Evolutionary conservation across 2,329 filamentous ascomycete species (phyloP).

Genomic region (Grosmannia huntii): DNA sequence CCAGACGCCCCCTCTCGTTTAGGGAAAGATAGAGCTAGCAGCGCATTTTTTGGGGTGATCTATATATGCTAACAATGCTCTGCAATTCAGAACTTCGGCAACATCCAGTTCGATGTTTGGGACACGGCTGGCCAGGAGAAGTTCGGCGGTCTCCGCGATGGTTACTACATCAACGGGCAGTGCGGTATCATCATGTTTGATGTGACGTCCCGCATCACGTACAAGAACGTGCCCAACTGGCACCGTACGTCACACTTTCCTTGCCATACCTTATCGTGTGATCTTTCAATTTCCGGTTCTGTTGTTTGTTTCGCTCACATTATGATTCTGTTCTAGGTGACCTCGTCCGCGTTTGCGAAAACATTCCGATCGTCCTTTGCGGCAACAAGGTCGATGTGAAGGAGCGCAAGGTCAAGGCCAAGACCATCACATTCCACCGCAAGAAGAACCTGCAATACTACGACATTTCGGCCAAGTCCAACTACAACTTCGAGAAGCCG

Average conservation of each 20-base stretch:
- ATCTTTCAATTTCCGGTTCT: not conserved
- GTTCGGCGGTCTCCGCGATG: conserved; percentile 97
- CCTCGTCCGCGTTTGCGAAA: conserved; percentile 97
- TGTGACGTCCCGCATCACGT: conserved; percentile 97
- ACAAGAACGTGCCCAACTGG: conserved; percentile 99
- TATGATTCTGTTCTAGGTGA: conserved; percentile 50
- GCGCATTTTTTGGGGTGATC: not conserved
- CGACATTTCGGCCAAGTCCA: conserved; percentile 98
- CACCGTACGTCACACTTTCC: conserved; percentile 59
- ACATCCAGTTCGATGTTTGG: conserved; percentile 98
- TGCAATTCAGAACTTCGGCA: conserved; percentile 62
- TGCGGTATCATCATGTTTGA: conserved; percentile 99
- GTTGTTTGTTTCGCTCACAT: not conserved
- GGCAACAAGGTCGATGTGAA: conserved; percentile 99
- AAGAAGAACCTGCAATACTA: conserved; percentile 99
- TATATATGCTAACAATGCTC: not conserved
- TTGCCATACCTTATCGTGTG: not conserved
- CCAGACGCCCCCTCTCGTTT: conserved; percentile 14
- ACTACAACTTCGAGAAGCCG: conserved; percentile 99
- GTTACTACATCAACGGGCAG: conserved; percentile 99
- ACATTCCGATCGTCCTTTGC: conserved; percentile 94
- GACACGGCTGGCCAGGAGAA: conserved; percentile 99
- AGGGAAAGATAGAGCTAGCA: conserved; percentile 3
- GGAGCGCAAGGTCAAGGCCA: conserved; percentile 99
- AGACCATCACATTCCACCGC: conserved; percentile 99